Conservation (phyloP, 192 early-diverging fungal species). For the Coemansia pectinata region DNA sequence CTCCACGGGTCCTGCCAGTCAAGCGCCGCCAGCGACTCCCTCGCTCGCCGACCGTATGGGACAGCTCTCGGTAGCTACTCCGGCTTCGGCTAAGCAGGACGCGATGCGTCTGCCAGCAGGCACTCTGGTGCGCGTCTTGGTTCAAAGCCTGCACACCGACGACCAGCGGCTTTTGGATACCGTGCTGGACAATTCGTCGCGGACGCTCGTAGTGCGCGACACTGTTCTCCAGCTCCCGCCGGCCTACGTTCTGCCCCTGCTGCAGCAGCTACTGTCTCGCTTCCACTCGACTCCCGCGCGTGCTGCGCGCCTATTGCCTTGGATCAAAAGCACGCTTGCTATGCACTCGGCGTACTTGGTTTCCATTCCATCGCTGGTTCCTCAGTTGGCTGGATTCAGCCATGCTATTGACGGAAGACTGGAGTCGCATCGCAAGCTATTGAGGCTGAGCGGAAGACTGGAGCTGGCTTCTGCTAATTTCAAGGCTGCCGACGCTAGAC, state of each 20-base stretch:
- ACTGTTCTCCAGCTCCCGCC: slow-evolving; percentile 35
- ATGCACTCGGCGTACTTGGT: slow-evolving; percentile 44
- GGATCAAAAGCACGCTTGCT: slow-evolving; percentile 37
- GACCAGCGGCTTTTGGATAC: slow-evolving; percentile 38
- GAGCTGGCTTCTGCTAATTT: slow-evolving; percentile 25
- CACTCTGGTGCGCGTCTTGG: slow-evolving; percentile 51
- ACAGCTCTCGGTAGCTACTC: slow-evolving; percentile 28
- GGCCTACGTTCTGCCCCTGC: slow-evolving; percentile 36
- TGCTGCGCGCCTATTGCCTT: slow-evolving; percentile 36
- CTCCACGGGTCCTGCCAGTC: background rate
- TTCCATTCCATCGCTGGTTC: slow-evolving; percentile 37
- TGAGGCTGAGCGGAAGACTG: slow-evolving; percentile 40
- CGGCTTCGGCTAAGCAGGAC: background rate
- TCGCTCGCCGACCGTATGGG: slow-evolving; percentile 46
- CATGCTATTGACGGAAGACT: slow-evolving; percentile 36
- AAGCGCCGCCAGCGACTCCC: slow-evolving; percentile 20
- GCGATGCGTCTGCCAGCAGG: slow-evolving; percentile 16
- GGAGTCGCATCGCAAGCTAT: slow-evolving; percentile 30
- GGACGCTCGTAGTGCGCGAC: slow-evolving; percentile 43
- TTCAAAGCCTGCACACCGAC: slow-evolving; percentile 47
- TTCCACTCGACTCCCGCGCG: slow-evolving; percentile 31
- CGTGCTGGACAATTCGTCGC: slow-evolving; percentile 35
- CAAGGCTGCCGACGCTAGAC: background rate
- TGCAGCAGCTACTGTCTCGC: slow-evolving; percentile 52
- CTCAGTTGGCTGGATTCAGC: slow-evolving; percentile 48